These are phyloP conservation scores for Boeremia exigua DNA, from an alignment of 2,329 filamentous ascomycete genomes.

Conservation along the genomic window DNA sequence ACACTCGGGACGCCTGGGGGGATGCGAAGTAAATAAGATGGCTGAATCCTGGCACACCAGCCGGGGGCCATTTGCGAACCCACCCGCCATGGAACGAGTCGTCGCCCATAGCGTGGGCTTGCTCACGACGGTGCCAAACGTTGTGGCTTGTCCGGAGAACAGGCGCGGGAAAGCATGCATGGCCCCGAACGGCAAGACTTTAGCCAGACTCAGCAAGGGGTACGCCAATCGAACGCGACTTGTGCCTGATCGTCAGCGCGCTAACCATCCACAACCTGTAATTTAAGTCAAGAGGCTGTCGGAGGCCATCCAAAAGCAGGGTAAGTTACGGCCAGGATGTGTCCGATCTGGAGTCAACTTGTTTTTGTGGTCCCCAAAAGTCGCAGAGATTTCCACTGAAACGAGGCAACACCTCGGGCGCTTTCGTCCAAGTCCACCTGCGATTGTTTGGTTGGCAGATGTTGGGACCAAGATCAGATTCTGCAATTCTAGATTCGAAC, in stretches of 20 bases:
- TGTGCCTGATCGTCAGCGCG: constrained; percentile 44
- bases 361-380: constrained; percentile 19
- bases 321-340: constrained; percentile 37
- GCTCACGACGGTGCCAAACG: constrained; percentile 41
- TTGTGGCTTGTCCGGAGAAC: constrained; percentile 41
- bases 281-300: constrained; percentile 20
- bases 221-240: constrained; percentile 36
- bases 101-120: constrained; percentile 40
- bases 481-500: constrained; percentile 14
- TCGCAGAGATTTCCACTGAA: constrained; percentile 32
- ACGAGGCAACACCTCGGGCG: constrained; percentile 22
- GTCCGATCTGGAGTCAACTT: constrained; percentile 21
- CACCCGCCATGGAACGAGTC: constrained; percentile 42
- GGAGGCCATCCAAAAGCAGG: constrained; percentile 35
- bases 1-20: constrained; percentile 36
- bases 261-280: constrained; percentile 30
- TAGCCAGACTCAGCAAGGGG: constrained; percentile 28
- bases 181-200: constrained; percentile 28
- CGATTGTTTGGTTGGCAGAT: constrained; percentile 14
- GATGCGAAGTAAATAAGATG: constrained; percentile 47
- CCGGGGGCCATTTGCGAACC: constrained; percentile 38
- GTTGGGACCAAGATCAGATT: constrained; percentile 8
- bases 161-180: constrained; percentile 32
- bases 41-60: constrained; percentile 36
- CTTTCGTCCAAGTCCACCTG: constrained; percentile 13